Base-by-base conservation (phyloP, 75 land plant species). In the Picea glauca region DNA sequence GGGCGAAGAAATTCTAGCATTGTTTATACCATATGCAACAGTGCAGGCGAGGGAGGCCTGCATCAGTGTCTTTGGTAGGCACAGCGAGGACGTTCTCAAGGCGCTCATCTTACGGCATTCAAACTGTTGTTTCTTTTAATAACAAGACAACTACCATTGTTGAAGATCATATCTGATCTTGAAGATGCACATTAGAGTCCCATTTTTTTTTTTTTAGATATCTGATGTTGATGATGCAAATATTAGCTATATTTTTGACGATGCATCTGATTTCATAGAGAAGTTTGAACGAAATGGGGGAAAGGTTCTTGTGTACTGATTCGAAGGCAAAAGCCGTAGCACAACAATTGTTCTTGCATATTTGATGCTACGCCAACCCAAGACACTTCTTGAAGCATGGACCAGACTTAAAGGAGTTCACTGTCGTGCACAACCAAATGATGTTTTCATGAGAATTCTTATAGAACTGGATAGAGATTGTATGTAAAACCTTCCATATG, bases 301-400 rank as follows among this genome's bases (percentile, higher is more conserved):
- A 58, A 84, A 78, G 33, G 73, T 72, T 63, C 80, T 84, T 75
- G 83, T 87, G 17, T 81, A 84, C 46, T 87, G 86, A 67, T 78
- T 83, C 75, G 77, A 84, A 78, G 82, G 86, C 60, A 83, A 78
- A 58, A 83, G 80, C 80, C 79, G 86, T 15, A 80, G 86, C 63
- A 82, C 80, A 17, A 81, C 82, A 35, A 66, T 81, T 4, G 82
- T 86, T 32, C 80, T 86, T 14, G 88, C 85, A 23, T 84, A 84
- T 58, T 72, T 86, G 20, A 86, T 86, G 43, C 43, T 40, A 40
- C 43, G 43, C 43, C 3, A 3, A 35, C 38, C 40, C 17, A 11
- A 43, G 76, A 85, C 73, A 4, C 78, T 85, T 35, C 61, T 78
- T 26, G 80, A 85, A 56, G 87, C 87, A 40, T 85, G 87, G 87